Percentiles rank a stretch among this genome's conserved stretches.
phyloP scores from a whole-genome alignment of 2,329 filamentous ascomycete genomes.

The Grosmannia clavigera region DNA sequence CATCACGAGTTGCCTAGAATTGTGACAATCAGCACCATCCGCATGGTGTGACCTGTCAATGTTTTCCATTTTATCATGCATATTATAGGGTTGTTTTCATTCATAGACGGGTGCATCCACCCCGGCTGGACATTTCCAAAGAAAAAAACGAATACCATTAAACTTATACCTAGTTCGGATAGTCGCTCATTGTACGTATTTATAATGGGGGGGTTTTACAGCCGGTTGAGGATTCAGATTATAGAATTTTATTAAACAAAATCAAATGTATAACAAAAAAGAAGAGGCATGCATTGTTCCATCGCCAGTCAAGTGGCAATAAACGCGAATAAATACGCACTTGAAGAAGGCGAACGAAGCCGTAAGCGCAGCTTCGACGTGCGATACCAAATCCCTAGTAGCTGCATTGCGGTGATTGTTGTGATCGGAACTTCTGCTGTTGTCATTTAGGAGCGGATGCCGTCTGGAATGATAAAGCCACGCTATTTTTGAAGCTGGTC shows the following conservation, averaged over 20 bases:
- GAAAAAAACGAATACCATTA: slow-evolving; percentile 1
- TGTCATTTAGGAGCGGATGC: too few relatives aligned
- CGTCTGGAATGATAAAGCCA: too few relatives aligned
- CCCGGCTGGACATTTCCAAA: not conserved
- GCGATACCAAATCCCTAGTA: too few relatives aligned
- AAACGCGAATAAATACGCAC: too few relatives aligned
- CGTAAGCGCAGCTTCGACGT: too few relatives aligned
- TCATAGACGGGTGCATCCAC: not conserved
- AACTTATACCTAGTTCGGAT: not conserved
- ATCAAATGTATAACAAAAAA: not conserved
- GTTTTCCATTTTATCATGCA: not conserved
- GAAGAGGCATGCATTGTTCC: not conserved
- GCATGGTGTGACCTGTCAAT: not conserved
- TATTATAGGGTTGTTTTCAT: not conserved
- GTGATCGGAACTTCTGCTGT: too few relatives aligned
- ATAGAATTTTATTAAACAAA: not conserved
- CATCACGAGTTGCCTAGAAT: not conserved
- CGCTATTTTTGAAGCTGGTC: too few relatives aligned
- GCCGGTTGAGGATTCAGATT: not conserved
- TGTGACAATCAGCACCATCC: not conserved
- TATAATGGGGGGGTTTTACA: not conserved
- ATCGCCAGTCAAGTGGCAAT: not conserved
- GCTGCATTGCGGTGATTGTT: too few relatives aligned
- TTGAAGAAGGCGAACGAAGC: too few relatives aligned
- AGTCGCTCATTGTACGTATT: not conserved